phyloP scores from a whole-genome alignment of 2,329 filamentous ascomycete species.

The Polychaeton citri region DNA sequence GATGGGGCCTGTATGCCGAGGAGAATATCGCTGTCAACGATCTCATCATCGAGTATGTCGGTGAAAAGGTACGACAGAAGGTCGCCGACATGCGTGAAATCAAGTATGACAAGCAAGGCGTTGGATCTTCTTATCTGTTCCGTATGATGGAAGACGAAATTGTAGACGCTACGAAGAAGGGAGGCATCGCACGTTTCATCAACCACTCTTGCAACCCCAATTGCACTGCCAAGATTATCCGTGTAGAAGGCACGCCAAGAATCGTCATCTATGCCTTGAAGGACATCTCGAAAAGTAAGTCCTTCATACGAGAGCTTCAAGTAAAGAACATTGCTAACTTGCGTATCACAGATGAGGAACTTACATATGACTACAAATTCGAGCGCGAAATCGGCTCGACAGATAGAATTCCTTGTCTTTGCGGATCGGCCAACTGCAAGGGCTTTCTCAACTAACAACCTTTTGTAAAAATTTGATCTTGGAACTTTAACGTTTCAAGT shows the following conservation, averaged over 20 bases:
- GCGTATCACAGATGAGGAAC: constrained; percentile 65
- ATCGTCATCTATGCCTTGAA: constrained; percentile 98
- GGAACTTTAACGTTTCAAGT: too few species aligned
- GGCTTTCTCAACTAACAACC: constrained; percentile 77
- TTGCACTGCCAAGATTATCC: constrained; percentile 98
- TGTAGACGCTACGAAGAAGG: constrained; percentile 96
- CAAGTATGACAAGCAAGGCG: constrained; percentile 86
- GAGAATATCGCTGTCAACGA: constrained; percentile 95
- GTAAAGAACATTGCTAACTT: constrained; percentile 20
- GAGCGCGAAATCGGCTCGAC: constrained; percentile 90
- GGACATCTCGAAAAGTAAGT: constrained; percentile 88
- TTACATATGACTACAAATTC: constrained; percentile 99
- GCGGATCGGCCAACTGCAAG: constrained; percentile 91
- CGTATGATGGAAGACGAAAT: constrained; percentile 96
- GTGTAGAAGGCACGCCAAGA: constrained; percentile 91
- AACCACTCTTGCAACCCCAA: constrained; percentile 98
- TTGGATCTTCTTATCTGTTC: constrained; percentile 95
- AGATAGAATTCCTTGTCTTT: constrained; percentile 93
- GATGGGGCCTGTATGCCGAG: constrained; percentile 96
- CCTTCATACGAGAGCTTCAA: neutral
- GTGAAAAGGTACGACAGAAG: constrained; percentile 91
- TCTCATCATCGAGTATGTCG: constrained; percentile 99
- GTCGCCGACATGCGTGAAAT: constrained; percentile 93
- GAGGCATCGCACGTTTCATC: constrained; percentile 95
- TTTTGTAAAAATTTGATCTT: neutral